Percentiles rank a stretch among this genome's conserved stretches.
Evolutionary conservation across 176 grass and related monocot species (phyloP).

Genomic region (Triticum dicoccoides): DNA sequence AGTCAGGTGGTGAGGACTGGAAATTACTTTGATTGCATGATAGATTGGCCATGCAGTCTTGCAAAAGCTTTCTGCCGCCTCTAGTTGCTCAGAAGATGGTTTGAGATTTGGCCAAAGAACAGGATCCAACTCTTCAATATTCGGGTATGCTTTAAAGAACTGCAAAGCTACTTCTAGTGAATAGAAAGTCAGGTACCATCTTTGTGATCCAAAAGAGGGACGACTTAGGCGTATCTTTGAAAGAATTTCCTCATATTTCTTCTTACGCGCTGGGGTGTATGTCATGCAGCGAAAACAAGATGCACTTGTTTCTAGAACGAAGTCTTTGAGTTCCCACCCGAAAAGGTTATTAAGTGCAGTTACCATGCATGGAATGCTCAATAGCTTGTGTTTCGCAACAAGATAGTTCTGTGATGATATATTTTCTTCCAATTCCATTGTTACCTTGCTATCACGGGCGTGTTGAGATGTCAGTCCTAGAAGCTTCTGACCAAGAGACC

Average conservation of each 20-base stretch:
- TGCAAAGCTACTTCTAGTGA: neutral
- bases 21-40: neutral
- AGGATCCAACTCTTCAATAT: neutral
- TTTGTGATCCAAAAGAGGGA: neutral
- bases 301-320: neutral
- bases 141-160: neutral
- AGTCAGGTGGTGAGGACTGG: neutral
- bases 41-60: conserved; percentile 7
- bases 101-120: neutral
- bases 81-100: neutral
- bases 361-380: conserved; percentile 14
- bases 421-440: neutral
- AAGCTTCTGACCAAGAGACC: conserved; percentile 12
- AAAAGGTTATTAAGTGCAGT: neutral
- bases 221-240: neutral
- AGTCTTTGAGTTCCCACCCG: neutral
- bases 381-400: neutral
- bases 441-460: neutral
- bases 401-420: neutral
- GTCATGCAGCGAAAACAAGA: conserved; percentile 26
- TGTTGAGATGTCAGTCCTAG: neutral
- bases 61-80: neutral
- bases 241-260: conserved; percentile 10
- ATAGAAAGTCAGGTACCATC: neutral
- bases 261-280: neutral